phyloP scores from a whole-genome alignment of 2,329 filamentous ascomycete genomes.

The Fusarium sp. region DNA sequence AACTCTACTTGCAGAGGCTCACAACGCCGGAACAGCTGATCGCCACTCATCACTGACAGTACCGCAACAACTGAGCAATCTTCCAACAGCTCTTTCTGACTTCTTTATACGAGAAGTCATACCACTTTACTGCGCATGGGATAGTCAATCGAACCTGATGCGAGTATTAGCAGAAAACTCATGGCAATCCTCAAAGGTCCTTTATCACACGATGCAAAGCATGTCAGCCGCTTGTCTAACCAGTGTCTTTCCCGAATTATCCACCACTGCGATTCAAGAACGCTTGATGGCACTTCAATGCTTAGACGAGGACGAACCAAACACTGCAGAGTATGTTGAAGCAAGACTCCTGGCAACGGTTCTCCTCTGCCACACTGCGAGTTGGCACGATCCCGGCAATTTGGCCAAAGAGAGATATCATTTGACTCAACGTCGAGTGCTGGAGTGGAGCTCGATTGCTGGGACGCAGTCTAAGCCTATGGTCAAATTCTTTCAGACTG shows the following conservation, averaged over 20 bases:
- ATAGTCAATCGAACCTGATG: not conserved
- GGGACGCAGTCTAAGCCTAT: not conserved
- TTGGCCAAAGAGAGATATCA: not conserved
- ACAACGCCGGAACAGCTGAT: accelerated
- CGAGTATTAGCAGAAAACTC: not conserved
- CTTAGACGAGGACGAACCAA: not conserved
- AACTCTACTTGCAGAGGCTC: accelerated
- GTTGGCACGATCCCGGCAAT: not conserved
- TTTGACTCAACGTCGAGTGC: not conserved
- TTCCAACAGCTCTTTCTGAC: not conserved
- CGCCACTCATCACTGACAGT: too few relatives aligned
- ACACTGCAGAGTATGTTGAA: not conserved
- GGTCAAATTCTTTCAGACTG: not conserved
- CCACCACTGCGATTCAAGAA: not conserved
- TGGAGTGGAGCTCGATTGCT: not conserved
- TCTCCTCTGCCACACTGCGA: not conserved
- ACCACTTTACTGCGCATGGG: not conserved
- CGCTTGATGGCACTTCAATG: not conserved
- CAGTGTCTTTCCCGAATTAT: not conserved
- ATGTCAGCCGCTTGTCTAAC: not conserved
- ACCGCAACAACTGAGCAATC: not conserved
- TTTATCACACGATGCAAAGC: not conserved
- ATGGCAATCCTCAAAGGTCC: not conserved
- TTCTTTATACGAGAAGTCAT: not conserved
- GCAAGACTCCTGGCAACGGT: not conserved